Percentiles rank a stretch among this genome's conserved stretches.
Conservation (phyloP, 2,329 filamentous ascomycete genomes). For the Colletotrichum aenigma region DNA sequence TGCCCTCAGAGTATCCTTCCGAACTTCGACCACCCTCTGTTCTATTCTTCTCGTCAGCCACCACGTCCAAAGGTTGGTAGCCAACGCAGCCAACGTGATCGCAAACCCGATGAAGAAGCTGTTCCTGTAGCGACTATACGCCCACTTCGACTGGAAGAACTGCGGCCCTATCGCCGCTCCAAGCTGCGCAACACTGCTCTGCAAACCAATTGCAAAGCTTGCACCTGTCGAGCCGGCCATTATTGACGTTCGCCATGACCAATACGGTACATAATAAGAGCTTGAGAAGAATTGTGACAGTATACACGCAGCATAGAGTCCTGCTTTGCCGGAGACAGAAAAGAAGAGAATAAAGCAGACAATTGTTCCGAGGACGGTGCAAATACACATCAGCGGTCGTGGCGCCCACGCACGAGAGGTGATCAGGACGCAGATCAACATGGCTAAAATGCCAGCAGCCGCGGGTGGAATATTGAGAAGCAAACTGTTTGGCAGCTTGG, state of each 20-base stretch:
- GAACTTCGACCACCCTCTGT: neutral
- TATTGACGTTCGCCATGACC: neutral
- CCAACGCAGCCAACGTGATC: neutral
- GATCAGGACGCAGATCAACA: neutral
- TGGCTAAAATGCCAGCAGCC: slow-evolving; percentile 38
- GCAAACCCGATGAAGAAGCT: neutral
- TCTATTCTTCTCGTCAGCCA: neutral
- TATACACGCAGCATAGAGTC: neutral
- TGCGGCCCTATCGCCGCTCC: neutral
- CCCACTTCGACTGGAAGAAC: neutral
- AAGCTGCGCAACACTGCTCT: neutral
- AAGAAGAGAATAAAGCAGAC: neutral
- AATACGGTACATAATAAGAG: neutral
- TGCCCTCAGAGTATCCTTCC: neutral
- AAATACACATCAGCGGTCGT: neutral
- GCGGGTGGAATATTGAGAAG: slow-evolving; percentile 49
- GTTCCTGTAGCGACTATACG: neutral
- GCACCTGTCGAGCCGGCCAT: neutral
- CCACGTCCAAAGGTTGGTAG: neutral
- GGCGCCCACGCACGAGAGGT: neutral
- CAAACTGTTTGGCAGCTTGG: slow-evolving; percentile 43
- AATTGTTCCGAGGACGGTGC: neutral
- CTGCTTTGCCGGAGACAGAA: neutral
- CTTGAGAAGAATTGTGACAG: neutral
- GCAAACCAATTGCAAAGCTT: neutral